phyloP scores from a whole-genome alignment of 2,329 filamentous ascomycete genomes.

The Pseudocercospora ulei region DNA sequence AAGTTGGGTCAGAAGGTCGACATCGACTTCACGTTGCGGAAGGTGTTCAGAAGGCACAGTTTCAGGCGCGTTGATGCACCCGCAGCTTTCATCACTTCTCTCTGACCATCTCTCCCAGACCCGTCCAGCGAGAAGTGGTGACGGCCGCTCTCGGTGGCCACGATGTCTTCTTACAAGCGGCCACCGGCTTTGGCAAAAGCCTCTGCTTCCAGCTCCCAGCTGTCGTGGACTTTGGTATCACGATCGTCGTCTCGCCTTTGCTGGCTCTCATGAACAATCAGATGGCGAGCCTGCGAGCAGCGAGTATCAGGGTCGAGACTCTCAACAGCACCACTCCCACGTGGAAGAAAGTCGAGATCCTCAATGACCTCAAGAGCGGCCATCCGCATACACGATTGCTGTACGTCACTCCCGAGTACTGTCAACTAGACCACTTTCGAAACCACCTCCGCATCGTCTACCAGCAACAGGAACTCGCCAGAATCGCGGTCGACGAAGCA shows the following conservation, averaged over 20 bases:
- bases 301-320: slow-evolving; percentile 69
- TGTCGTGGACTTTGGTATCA: slow-evolving; percentile 78
- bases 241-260: slow-evolving; percentile 80
- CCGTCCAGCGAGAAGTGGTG: slow-evolving; percentile 80
- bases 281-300: slow-evolving; percentile 64
- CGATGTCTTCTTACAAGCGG: slow-evolving; percentile 89
- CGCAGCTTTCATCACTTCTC: background rate
- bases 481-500: slow-evolving; percentile 85
- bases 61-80: slow-evolving; percentile 28
- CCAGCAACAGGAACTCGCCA: slow-evolving; percentile 70
- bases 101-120: slow-evolving; percentile 42
- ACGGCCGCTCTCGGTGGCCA: slow-evolving; percentile 66
- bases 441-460: slow-evolving; percentile 63
- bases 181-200: slow-evolving; percentile 84
- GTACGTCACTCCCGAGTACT: slow-evolving; percentile 89
- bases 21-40: slow-evolving; percentile 35
- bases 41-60: slow-evolving; percentile 31
- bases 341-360: slow-evolving; percentile 56
- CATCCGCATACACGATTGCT: slow-evolving; percentile 74
- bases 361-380: slow-evolving; percentile 74
- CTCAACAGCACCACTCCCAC: slow-evolving; percentile 73
- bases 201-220: slow-evolving; percentile 88
- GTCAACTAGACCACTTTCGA: slow-evolving; percentile 67
- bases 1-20: slow-evolving; percentile 30
- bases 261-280: slow-evolving; percentile 94